These are phyloP conservation scores for Populus euphratica DNA, from an alignment of 345 rosid species.

Conservation along the genomic window DNA sequence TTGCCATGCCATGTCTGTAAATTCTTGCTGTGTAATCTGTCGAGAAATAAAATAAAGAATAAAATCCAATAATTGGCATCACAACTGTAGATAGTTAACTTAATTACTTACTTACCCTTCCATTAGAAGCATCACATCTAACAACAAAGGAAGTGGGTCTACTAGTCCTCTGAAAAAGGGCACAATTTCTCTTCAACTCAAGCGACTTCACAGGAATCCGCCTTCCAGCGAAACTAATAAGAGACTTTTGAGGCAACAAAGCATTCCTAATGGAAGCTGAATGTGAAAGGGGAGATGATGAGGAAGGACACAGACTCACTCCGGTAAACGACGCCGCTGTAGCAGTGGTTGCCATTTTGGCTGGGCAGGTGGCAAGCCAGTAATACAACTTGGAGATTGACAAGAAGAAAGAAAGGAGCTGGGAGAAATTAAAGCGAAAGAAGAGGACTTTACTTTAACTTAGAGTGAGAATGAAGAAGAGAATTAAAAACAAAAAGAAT, in stretches of 20 bases:
- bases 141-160: slow-evolving; percentile 37
- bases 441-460: background rate
- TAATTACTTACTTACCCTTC: slow-evolving; percentile 44
- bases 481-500: too few species aligned
- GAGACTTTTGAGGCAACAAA: slow-evolving; percentile 30
- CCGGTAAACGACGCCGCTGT: slow-evolving; percentile 37
- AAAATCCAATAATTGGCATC: background rate
- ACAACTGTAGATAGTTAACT: background rate
- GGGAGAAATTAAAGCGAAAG: background rate
- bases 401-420: background rate
- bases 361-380: background rate
- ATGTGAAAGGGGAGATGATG: background rate
- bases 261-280: slow-evolving; percentile 11
- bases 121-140: slow-evolving; percentile 58
- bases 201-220: slow-evolving; percentile 30
- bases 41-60: too few species aligned
- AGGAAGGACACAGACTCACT: slow-evolving; percentile 8
- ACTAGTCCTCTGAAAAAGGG: slow-evolving; percentile 30
- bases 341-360: slow-evolving; percentile 30
- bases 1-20: slow-evolving; percentile 99
- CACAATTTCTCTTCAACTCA: slow-evolving; percentile 19
- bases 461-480: too few species aligned
- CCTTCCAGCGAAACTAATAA: slow-evolving; percentile 35
- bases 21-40: slow-evolving; percentile 92
- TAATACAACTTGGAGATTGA: background rate